These are phyloP conservation scores for Tricharina praecox DNA, from an alignment of 495 filamentous ascomycete species.

Conservation along the genomic window DNA sequence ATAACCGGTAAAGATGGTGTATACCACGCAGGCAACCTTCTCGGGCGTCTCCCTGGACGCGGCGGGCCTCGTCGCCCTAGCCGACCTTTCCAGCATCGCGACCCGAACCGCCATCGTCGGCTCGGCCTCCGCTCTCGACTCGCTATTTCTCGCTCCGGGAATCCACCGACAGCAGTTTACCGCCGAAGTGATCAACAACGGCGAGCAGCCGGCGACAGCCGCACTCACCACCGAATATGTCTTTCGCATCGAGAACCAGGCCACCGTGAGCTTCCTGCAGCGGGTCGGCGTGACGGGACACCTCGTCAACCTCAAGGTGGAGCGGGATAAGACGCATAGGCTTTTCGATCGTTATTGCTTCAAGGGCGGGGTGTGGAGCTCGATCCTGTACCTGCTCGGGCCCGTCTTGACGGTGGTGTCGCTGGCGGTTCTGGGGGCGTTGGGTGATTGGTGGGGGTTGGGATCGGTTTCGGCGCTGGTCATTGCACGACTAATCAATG, in stretches of 20 bases:
- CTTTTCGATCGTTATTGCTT: background rate
- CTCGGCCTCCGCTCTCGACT: constrained; percentile 35
- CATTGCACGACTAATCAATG: constrained; percentile 38
- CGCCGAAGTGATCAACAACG: constrained; percentile 27
- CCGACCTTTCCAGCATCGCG: constrained; percentile 38
- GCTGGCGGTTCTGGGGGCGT: constrained; percentile 29
- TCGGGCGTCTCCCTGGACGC: constrained; percentile 29
- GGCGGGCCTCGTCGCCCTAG: constrained; percentile 38
- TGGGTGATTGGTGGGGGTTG: constrained; percentile 39
- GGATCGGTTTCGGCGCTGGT: constrained; percentile 32
- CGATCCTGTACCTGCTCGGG: constrained; percentile 32
- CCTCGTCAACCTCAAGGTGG: constrained; percentile 34
- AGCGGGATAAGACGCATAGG: background rate
- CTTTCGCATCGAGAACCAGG: constrained; percentile 38
- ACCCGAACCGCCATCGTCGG: constrained; percentile 40
- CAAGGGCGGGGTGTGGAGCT: constrained; percentile 29
- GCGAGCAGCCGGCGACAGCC: constrained; percentile 22
- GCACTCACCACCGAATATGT: constrained; percentile 29
- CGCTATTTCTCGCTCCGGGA: constrained; percentile 40
- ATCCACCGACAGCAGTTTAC: constrained; percentile 44
- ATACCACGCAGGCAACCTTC: too few species aligned
- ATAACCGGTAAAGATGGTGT: too few species aligned
- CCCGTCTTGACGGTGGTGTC: constrained; percentile 31
- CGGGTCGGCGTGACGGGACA: constrained; percentile 32
- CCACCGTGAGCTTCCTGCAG: constrained; percentile 36